A percentile compares a stretch with the other conserved stretches of the same genome.
phyloP scores from a whole-genome alignment of 2,329 filamentous ascomycete genomes.

The Hortaea werneckii region DNA sequence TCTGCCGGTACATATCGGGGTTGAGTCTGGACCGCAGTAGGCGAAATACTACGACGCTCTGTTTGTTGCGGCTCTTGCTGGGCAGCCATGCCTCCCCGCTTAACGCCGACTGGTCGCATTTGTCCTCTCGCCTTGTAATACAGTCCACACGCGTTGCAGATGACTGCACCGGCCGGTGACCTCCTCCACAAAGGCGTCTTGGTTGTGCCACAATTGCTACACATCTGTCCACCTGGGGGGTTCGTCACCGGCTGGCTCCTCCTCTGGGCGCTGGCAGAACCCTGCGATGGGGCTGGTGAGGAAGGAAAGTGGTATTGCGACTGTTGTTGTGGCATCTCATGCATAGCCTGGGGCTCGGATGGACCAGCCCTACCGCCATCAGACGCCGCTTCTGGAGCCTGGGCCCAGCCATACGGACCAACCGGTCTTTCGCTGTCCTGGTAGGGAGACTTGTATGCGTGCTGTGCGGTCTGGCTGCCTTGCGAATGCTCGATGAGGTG shows the following conservation, averaged over 20 bases:
- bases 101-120: constrained; percentile 79
- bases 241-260: neutral
- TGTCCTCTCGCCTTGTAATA: constrained; percentile 92
- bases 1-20: constrained; percentile 71
- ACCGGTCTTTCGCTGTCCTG: neutral
- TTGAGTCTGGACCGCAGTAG: constrained; percentile 26
- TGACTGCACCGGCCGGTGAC: constrained; percentile 84
- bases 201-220: constrained; percentile 88
- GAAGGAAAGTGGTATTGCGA: constrained; percentile 3
- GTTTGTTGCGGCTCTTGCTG: constrained; percentile 24
- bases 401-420: neutral
- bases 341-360: constrained; percentile 4
- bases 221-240: constrained; percentile 41
- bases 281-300: constrained; percentile 1
- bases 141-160: constrained; percentile 94
- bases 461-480: constrained; percentile 10
- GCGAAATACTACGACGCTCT: constrained; percentile 29
- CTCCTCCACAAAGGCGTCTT: constrained; percentile 90
- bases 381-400: neutral
- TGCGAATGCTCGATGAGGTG: constrained; percentile 40
- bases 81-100: constrained; percentile 51
- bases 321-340: constrained; percentile 6
- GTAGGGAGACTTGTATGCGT: neutral
- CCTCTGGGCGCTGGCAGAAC: neutral
- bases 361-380: neutral